These are phyloP conservation scores for Penicillium frequentans DNA, from an alignment of 2,329 filamentous ascomycete genomes.

Conservation along the genomic window DNA sequence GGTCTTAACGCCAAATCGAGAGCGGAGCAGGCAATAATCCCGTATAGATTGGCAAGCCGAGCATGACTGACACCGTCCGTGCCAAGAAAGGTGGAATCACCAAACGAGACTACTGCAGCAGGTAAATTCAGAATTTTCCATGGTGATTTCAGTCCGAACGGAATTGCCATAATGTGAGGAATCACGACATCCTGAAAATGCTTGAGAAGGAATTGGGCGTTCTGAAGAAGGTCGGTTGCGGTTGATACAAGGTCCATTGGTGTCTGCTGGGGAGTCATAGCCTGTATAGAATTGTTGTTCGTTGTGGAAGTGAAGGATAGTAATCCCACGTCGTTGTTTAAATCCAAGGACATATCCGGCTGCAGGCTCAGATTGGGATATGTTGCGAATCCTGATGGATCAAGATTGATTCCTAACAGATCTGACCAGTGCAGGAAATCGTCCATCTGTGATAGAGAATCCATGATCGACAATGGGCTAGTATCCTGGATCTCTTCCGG, in stretches of 20 bases:
- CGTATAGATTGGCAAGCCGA: slow-evolving; percentile 32
- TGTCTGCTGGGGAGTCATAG: slow-evolving; percentile 9
- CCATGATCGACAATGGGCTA: slow-evolving; percentile 16
- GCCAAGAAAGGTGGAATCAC: slow-evolving; percentile 31
- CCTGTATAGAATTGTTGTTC: neutral
- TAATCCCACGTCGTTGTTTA: slow-evolving; percentile 6
- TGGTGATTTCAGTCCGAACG: slow-evolving; percentile 32
- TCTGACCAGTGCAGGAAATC: slow-evolving; percentile 37
- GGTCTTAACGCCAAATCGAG: slow-evolving; percentile 23
- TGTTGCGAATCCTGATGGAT: slow-evolving; percentile 16
- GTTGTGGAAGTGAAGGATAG: slow-evolving; percentile 1
- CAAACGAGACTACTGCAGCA: slow-evolving; percentile 30
- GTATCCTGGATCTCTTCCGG: slow-evolving; percentile 7
- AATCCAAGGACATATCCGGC: slow-evolving; percentile 14
- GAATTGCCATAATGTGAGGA: slow-evolving; percentile 31
- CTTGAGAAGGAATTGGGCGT: slow-evolving; percentile 28
- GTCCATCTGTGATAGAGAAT: slow-evolving; percentile 25
- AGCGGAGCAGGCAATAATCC: slow-evolving; percentile 31
- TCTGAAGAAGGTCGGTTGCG: slow-evolving; percentile 14
- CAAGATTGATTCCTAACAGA: slow-evolving; percentile 30
- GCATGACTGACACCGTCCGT: slow-evolving; percentile 30
- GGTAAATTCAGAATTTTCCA: slow-evolving; percentile 36
- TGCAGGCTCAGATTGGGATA: slow-evolving; percentile 15
- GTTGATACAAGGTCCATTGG: slow-evolving; percentile 8
- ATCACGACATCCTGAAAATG: slow-evolving; percentile 36